phyloP scores from a whole-genome alignment of 2,329 filamentous ascomycete species.

The Phaeomoniella chlamydospora region DNA sequence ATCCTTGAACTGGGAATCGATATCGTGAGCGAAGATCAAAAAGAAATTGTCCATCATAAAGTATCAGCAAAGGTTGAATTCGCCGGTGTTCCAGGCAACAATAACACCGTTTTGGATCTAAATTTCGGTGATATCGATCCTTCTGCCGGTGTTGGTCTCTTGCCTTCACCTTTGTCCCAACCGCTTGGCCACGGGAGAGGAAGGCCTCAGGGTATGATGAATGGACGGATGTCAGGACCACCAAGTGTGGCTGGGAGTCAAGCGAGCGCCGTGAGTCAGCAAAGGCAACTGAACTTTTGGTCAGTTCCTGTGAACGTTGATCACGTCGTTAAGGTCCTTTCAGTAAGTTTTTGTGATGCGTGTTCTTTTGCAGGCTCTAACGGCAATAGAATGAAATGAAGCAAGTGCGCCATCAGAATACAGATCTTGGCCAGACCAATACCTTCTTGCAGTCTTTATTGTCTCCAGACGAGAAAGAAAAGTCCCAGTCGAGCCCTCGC shows the following conservation, averaged over 20 bases:
- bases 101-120: conserved; percentile 69
- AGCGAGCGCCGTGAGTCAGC: conserved; percentile 48
- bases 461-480: conserved; percentile 49
- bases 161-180: conserved; percentile 53
- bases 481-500: conserved; percentile 30
- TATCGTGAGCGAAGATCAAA: conserved; percentile 96
- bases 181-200: conserved; percentile 51
- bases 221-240: conserved; percentile 45
- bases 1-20: conserved; percentile 93
- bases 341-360: conserved; percentile 39
- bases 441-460: conserved; percentile 68
- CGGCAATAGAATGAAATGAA: conserved; percentile 67
- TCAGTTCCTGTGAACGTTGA: conserved; percentile 83
- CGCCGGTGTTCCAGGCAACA: conserved; percentile 65
- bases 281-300: conserved; percentile 68
- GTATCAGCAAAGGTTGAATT: conserved; percentile 95
- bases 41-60: conserved; percentile 96
- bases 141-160: conserved; percentile 53
- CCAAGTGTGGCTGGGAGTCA: conserved; percentile 41
- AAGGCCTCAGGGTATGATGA: conserved; percentile 32
- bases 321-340: conserved; percentile 77
- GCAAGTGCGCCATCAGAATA: conserved; percentile 71
- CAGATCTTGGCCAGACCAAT: conserved; percentile 69
- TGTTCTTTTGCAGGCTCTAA: conserved; percentile 1
- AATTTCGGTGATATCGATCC: conserved; percentile 87